Evolutionary conservation across 2,329 filamentous ascomycete species (phyloP), one percentile per base, ranked within the genome.

Genomic region (Ascochyta koolunga): DNA sequence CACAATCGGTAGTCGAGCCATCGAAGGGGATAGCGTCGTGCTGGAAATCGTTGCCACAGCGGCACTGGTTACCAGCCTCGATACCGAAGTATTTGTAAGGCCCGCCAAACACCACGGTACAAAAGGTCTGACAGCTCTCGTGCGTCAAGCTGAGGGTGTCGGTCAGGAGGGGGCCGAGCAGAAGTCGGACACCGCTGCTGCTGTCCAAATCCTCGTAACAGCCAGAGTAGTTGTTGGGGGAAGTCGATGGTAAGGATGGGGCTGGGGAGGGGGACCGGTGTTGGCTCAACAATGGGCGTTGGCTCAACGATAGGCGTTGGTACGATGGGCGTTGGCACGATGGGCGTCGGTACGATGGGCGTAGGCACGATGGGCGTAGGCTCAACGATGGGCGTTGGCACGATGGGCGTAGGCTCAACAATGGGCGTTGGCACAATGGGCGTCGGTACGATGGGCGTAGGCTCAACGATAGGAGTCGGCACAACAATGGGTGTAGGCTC

Each of bases 71-170:
- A 19, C 56, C 56, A 7, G 5, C 8, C 33, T 43, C 53, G 19
- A 57, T 21, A 31, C 40, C 59, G 18, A 59, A 59, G 45, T 46
- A 61, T 15, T 19, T 37, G 46, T 49, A 61, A 7, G 58, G 58
- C 9, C 24, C 21, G 2, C 13, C 10, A 2, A 39, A 16, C 8
- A 36, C 38, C 3, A 1, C 21, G n/a, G 49, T 56, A 45, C 58
- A 61, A 33, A 54, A 56, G 3, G 29, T 5, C 19, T 22, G 38
- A 37, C 40, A 56, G 40, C 45, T 37, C 41, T 39, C 36, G 13
- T 35, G 25, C 11, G 38, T 40, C 10, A 49, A 15, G 21, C 10
- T 27, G 3, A 36, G 3, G 5, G 24, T 4, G 3, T 27, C 18
- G 9, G 11, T 6, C 15, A 35, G 37, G 25, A 24, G 24, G n/a